Percentiles rank a stretch among this genome's conserved stretches.
These are phyloP conservation scores for Lyophyllum decastes DNA, from an alignment of 768 basidiomycete species.

Conservation along the genomic window DNA sequence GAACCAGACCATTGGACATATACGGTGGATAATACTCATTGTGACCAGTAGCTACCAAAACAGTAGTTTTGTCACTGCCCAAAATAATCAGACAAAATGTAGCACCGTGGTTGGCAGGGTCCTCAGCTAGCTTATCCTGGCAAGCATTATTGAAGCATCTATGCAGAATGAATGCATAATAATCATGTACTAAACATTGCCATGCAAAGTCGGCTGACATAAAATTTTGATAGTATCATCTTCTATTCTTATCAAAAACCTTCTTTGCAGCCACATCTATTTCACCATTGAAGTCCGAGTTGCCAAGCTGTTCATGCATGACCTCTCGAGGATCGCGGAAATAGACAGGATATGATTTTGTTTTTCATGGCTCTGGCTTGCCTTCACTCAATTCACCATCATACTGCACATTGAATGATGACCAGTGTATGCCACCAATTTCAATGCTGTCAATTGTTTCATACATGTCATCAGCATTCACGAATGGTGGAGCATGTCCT, in stretches of 20 bases:
- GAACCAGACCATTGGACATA: not conserved
- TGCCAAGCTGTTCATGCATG: conserved; percentile 29
- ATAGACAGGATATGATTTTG: conserved; percentile 29
- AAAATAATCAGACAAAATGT: conserved; percentile 23
- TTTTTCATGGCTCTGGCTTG: conserved; percentile 30
- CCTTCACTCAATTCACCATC: conserved; percentile 17
- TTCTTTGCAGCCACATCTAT: conserved; percentile 33
- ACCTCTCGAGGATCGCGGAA: conserved; percentile 30
- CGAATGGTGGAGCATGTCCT: conserved; percentile 30
- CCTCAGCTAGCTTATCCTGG: conserved; percentile 11
- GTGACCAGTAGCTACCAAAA: conserved; percentile 24
- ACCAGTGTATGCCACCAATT: conserved; percentile 38
- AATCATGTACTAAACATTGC: conserved; percentile 4
- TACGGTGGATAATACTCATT: not conserved
- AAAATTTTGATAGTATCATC: conserved; percentile 19
- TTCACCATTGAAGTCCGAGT: conserved; percentile 32
- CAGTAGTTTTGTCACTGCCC: conserved; percentile 31
- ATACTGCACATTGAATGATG: conserved; percentile 30
- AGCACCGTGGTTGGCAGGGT: conserved; percentile 13
- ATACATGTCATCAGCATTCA: conserved; percentile 10
- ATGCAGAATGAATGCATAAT: not conserved
- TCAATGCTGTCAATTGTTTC: conserved; percentile 33
- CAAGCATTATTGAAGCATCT: not conserved
- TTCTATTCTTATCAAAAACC: conserved; percentile 17
- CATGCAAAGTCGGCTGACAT: conserved; percentile 27